Base-by-base conservation (phyloP, 1,284 basidiomycete species). In the Trichosporon faecale region DNA sequence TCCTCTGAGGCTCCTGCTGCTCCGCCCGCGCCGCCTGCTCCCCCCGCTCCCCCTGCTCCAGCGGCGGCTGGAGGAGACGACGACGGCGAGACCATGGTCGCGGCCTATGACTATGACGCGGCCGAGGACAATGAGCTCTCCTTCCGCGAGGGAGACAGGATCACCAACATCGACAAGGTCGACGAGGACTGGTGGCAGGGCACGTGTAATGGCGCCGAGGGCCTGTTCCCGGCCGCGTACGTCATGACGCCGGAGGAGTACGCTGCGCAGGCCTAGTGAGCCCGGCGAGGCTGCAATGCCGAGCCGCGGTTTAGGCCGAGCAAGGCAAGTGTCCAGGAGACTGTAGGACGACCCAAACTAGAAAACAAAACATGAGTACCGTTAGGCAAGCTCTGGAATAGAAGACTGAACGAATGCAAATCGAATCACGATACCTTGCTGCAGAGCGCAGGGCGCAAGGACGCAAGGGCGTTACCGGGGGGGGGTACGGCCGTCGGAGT, bases 121-220 rank as follows among this genome's bases (percentile, higher is more conserved):
- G 88, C 88, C 0, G 94, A 96, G 79, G 93, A 94, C 75, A 95
- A 95, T 78, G 94, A 97, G 79, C 84, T 96, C 25, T 87, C 90
- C 0, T 94, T 97, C 86, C 85, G 82, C 31, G 93, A 94, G 80
- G 93, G 92, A 23, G 93, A 94, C 44, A 83, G 84, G 65, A 91
- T 96, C 78, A 86, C 85, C 11, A 85, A 90, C 66, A 78, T 83
- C 55, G 79, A 80, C 27, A 77, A 79, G 65, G 77, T 81, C 86
- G 69, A 81, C 66, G 91, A 94, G 21, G 93, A 94, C 74, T 96
- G 94, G 94, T 96, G 94, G 94, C 87, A 90, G 75, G 94, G 94
- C 1, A 87, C 84, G 74, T 87, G 88, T 73, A 83, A 87, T 68
- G 93, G 92, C 1, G 84, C 87, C 60, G 81, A 86, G 67, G 94